Evolutionary conservation across 2,329 filamentous ascomycete species (phyloP).

Genomic region (Trichoderma pleuroti): DNA sequence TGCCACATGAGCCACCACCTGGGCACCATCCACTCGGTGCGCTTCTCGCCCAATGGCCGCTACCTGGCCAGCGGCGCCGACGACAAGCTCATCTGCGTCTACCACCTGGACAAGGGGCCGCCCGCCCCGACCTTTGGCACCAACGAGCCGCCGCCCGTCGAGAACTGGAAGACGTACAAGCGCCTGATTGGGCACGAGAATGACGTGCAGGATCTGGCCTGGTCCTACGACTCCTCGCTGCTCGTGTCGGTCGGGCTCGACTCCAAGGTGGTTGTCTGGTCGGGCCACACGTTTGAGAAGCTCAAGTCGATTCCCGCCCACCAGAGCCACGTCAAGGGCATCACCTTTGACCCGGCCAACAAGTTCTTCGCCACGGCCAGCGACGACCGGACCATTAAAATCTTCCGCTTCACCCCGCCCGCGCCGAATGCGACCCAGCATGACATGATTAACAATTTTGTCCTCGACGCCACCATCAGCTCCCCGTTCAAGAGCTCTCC

Average conservation of each 20-base stretch:
- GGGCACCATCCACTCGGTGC: conserved; percentile 93
- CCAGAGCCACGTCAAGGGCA: conserved; percentile 96
- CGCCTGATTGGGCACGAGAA: conserved; percentile 96
- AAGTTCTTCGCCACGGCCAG: conserved; percentile 99
- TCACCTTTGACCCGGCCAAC: conserved; percentile 97
- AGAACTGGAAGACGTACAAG: conserved; percentile 96
- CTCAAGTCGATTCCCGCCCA: conserved; percentile 90
- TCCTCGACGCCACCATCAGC: conserved; percentile 86
- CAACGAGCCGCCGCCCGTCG: conserved; percentile 86
- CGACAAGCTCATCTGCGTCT: conserved; percentile 98
- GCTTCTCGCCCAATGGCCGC: conserved; percentile 91
- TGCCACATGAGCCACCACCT: conserved; percentile 98
- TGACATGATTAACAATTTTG: conserved; percentile 95
- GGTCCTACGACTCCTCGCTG: conserved; percentile 94
- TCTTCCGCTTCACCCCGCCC: conserved; percentile 91
- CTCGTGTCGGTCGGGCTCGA: conserved; percentile 94
- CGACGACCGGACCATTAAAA: conserved; percentile 93
- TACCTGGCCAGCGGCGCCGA: conserved; percentile 96
- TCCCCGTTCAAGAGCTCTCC: conserved; percentile 87
- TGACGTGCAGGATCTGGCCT: conserved; percentile 95
- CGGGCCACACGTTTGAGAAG: conserved; percentile 95
- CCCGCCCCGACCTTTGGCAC: conserved; percentile 81
- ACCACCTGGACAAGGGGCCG: conserved; percentile 79
- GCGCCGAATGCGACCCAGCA: conserved; percentile 87
- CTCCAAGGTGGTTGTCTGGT: conserved; percentile 98